phyloP scores from a whole-genome alignment of 129 eudicot species.

The Flaveria ramosissima region DNA sequence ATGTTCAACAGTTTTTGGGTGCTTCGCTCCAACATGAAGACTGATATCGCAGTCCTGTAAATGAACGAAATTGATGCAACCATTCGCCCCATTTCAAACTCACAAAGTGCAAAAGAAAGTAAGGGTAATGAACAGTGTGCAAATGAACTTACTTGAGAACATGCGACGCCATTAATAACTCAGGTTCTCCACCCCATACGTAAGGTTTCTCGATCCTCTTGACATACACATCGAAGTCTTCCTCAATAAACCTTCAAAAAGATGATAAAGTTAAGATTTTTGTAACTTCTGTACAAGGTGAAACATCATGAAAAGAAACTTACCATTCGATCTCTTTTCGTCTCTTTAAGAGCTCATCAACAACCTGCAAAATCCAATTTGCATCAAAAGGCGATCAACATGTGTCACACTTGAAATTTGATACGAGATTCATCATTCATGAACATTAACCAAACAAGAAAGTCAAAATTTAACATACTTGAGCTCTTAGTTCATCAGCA shows the following conservation, averaged over 20 bases:
- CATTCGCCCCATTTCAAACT: neutral
- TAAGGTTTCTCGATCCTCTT: slow-evolving; percentile 61
- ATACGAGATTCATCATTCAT: neutral
- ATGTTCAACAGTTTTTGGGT: slow-evolving; percentile 46
- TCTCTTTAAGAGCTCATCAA: slow-evolving; percentile 72
- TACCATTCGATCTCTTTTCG: slow-evolving; percentile 83
- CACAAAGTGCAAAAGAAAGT: slow-evolving; percentile 1
- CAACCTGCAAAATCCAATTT: slow-evolving; percentile 52
- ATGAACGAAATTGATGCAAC: neutral
- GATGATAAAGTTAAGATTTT: neutral
- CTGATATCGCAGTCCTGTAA: slow-evolving; percentile 68
- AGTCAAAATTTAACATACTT: slow-evolving; percentile 37
- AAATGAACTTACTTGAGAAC: slow-evolving; percentile 62
- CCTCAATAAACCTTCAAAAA: slow-evolving; percentile 66
- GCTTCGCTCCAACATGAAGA: slow-evolving; percentile 63
- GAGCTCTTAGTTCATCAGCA: slow-evolving; percentile 88
- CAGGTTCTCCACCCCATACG: slow-evolving; percentile 98
- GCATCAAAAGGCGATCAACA: slow-evolving; percentile 5
- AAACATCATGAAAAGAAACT: neutral
- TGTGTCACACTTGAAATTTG: neutral
- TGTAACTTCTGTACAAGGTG: neutral
- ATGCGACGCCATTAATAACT: slow-evolving; percentile 82
- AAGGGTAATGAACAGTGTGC: neutral
- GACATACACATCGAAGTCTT: slow-evolving; percentile 73
- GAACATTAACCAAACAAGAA: neutral